Conservation (phyloP, 192 early-diverging fungal genomes). For the Dimargaris verticillata region DNA sequence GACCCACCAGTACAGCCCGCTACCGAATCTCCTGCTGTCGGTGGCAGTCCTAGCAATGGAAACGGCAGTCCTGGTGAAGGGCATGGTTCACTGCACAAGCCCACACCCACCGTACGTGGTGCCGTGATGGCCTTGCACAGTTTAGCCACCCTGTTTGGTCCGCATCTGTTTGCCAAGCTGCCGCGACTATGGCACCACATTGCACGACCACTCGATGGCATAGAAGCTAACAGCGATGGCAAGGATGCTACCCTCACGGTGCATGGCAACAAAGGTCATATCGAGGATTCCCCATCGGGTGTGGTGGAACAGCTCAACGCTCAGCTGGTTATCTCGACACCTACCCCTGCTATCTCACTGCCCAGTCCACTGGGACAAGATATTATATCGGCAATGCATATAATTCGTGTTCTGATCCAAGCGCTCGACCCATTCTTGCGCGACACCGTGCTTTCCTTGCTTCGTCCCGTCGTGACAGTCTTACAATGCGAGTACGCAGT, state of each 20-base stretch:
- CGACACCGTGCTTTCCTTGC: constrained; percentile 26
- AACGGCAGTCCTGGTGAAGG: no score
- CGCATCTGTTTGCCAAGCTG: constrained; percentile 15
- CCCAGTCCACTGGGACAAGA: constrained; percentile 34
- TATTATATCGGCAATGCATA: constrained; percentile 58
- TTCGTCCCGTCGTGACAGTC: constrained; percentile 46
- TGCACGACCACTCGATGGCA: constrained; percentile 15
- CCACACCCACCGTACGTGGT: constrained; percentile 1
- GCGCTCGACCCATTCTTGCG: constrained; percentile 35
- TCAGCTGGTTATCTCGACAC: not conserved
- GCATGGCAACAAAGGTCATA: constrained; percentile 6
- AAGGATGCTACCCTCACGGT: not conserved
- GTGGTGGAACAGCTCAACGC: constrained; percentile 1
- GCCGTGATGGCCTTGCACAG: constrained; percentile 14
- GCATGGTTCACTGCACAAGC: no score
- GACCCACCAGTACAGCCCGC: no score
- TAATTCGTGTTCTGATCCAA: constrained; percentile 48
- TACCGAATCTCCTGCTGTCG: no score
- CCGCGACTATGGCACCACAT: constrained; percentile 27
- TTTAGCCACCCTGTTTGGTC: constrained; percentile 20
- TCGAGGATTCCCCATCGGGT: constrained; percentile 8
- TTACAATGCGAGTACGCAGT: constrained; percentile 51
- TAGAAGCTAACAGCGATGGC: not conserved
- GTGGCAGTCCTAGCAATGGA: no score
- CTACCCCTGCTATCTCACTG: not conserved